Base-by-base conservation (phyloP, 2,329 filamentous ascomycete species). In the Pyrenophora seminiperda region DNA sequence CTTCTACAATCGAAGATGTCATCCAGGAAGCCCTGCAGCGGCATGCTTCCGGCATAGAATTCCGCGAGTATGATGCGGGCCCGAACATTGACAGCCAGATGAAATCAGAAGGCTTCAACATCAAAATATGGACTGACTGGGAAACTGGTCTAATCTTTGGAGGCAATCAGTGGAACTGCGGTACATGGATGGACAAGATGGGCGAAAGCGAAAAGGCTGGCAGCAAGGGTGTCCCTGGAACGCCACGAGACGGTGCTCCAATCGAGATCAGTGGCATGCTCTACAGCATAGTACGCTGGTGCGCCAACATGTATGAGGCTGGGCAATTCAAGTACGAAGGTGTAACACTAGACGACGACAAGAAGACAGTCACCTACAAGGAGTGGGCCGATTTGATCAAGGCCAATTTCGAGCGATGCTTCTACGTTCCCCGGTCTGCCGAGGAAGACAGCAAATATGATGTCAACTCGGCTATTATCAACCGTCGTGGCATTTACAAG, bases 101-200 rank as follows among this genome's bases (percentile, higher is more conserved):
- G 94, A 89, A 83, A 57, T 82, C 90, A 3, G 87, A 91, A 65
- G 94, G 94, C 0, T 99, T 99, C 79, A 86, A 97, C 67, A 90
- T 96, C 58, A 86, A 94, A 52, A 88, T 97, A 61, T 84, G 89
- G 52, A 90, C 96, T 9, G 93, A 99, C 70, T 97, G 93, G 93
- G 78, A 83, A 24, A 94, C 86, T 4, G 95, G 94, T 17, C 83
- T 99, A 56, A 87, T 99, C 50, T 96, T 95, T 66, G 94, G 95
- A 47, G 94, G 95, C 27, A 97, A 90, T 67, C 92, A 97, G 68
- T 82, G 78, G 75, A 99, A 99, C 74, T 99, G 95, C 65, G 94
- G 94, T 43, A 99, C 94, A 1, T 99, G 94, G 94, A 97, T 97
- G 91, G 94, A 99, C 80, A 99, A 99, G 82, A 99, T 99, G 94